Conservation (phyloP, 2,329 filamentous ascomycete genomes). For the Graphilbum sp. region DNA sequence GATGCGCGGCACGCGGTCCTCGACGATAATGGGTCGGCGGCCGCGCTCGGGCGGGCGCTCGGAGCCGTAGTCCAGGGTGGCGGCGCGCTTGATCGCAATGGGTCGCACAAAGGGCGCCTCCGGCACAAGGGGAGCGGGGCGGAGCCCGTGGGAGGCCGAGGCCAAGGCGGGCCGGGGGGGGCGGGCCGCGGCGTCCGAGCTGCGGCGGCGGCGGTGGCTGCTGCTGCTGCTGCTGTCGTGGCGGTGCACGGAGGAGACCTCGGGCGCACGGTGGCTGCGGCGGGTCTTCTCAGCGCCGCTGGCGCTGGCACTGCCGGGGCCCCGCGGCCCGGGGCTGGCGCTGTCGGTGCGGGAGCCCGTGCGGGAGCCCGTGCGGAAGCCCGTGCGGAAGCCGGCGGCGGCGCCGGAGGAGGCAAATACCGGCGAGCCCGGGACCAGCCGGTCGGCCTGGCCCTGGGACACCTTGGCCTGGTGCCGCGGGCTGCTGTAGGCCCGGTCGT, state of each 20-base stretch:
- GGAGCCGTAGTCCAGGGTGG: slow-evolving; percentile 11
- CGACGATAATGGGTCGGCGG: slow-evolving; percentile 11
- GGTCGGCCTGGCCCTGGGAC: slow-evolving; percentile 1
- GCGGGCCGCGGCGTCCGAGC: neutral
- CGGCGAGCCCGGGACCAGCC: too few species aligned
- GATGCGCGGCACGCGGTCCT: slow-evolving; percentile 7
- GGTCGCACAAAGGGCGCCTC: slow-evolving; percentile 6
- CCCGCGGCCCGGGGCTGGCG: too few species aligned
- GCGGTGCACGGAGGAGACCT: too few species aligned
- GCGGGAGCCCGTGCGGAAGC: too few species aligned
- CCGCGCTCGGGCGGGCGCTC: slow-evolving; percentile 8
- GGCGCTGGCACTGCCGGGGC: too few species aligned
- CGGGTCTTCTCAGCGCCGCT: too few species aligned
- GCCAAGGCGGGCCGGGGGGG: too few species aligned
- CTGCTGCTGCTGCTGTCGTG: too few species aligned
- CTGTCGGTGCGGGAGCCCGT: too few species aligned
- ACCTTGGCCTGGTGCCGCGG: slow-evolving; percentile 5
- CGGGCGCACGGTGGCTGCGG: too few species aligned
- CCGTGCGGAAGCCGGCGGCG: neutral
- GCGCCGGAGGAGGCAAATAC: neutral
- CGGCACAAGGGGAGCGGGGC: neutral
- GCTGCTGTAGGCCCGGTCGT: slow-evolving; percentile 4
- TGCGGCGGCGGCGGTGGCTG: neutral
- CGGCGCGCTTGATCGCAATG: slow-evolving; percentile 13
- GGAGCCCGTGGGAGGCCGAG: neutral